Evolutionary conservation across 257 asterid genomes (phyloP).

Genomic region (Przewalskia tangutica): DNA sequence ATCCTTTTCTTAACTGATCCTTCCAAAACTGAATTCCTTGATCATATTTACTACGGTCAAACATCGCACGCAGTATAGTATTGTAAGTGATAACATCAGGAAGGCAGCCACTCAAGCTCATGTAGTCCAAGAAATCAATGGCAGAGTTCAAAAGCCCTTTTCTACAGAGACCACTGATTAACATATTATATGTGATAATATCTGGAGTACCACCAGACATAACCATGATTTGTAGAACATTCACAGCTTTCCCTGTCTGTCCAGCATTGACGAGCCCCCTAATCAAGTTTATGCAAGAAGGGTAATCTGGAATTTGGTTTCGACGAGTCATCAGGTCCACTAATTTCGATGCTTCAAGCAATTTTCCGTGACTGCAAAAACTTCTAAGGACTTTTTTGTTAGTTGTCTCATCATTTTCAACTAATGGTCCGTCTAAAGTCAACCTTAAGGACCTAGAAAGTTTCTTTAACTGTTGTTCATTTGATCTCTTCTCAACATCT

Average conservation of each 20-base stretch:
- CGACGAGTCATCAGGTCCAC: slow-evolving; percentile 66
- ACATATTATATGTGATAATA: slow-evolving; percentile 75
- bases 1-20: slow-evolving; percentile 67
- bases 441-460: slow-evolving; percentile 19
- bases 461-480: slow-evolving; percentile 21
- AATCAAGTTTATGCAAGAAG: slow-evolving; percentile 61
- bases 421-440: slow-evolving; percentile 32
- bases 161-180: slow-evolving; percentile 69
- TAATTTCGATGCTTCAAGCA: slow-evolving; percentile 49
- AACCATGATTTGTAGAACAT: slow-evolving; percentile 57
- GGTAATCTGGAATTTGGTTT: slow-evolving; percentile 68
- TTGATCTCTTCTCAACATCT: slow-evolving; percentile 14
- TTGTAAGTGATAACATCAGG: slow-evolving; percentile 74
- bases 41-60: slow-evolving; percentile 42
- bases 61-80: slow-evolving; percentile 64
- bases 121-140: slow-evolving; percentile 46
- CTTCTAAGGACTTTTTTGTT: slow-evolving; percentile 61
- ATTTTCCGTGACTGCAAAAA: slow-evolving; percentile 53
- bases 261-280: slow-evolving; percentile 61
- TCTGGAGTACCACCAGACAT: slow-evolving; percentile 92
- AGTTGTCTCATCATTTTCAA: slow-evolving; percentile 50
- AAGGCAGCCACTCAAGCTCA: slow-evolving; percentile 84
- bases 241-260: slow-evolving; percentile 45
- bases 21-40: slow-evolving; percentile 72
- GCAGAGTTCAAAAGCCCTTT: slow-evolving; percentile 45